phyloP scores from a whole-genome alignment of 345 rosid species.

The Boechera stricta region DNA sequence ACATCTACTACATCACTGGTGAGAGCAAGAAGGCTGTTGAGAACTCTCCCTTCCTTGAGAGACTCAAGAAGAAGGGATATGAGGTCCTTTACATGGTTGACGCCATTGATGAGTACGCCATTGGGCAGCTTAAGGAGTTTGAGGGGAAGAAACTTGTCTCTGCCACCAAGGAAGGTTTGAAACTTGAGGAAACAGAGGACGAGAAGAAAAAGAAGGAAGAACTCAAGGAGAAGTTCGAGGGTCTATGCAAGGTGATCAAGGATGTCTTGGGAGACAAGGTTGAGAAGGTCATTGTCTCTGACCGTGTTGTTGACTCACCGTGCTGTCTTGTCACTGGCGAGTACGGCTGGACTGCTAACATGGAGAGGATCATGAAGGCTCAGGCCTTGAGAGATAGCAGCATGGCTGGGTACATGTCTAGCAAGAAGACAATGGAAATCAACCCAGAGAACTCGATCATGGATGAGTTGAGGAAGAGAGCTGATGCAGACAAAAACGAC shows the following conservation, averaged over 20 bases:
- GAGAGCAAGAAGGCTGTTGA: slow-evolving; percentile 95
- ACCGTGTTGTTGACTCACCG: slow-evolving; percentile 86
- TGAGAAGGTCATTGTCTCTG: slow-evolving; percentile 85
- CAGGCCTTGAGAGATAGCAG: slow-evolving; percentile 83
- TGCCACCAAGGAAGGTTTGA: slow-evolving; percentile 85
- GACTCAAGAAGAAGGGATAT: slow-evolving; percentile 82
- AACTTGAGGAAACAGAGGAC: slow-evolving; percentile 77
- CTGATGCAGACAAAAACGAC: slow-evolving; percentile 79
- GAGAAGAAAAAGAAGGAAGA: slow-evolving; percentile 75
- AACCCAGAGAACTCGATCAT: slow-evolving; percentile 85
- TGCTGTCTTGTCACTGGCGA: slow-evolving; percentile 89
- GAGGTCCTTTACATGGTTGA: slow-evolving; percentile 88
- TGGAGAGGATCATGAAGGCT: slow-evolving; percentile 94
- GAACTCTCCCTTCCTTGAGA: slow-evolving; percentile 95
- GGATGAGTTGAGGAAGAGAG: slow-evolving; percentile 92
- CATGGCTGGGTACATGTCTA: slow-evolving; percentile 94
- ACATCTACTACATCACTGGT: slow-evolving; percentile 85
- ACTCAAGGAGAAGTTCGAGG: slow-evolving; percentile 71
- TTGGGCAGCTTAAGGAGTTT: slow-evolving; percentile 87
- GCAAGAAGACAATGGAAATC: slow-evolving; percentile 92
- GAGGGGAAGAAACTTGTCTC: slow-evolving; percentile 88
- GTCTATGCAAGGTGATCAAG: slow-evolving; percentile 87
- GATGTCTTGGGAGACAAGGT: slow-evolving; percentile 80
- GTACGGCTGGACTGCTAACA: slow-evolving; percentile 91
- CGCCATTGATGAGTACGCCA: slow-evolving; percentile 84